phyloP scores from a whole-genome alignment of 1,284 basidiomycete genomes.

The Moesziomyces globuligerus region DNA sequence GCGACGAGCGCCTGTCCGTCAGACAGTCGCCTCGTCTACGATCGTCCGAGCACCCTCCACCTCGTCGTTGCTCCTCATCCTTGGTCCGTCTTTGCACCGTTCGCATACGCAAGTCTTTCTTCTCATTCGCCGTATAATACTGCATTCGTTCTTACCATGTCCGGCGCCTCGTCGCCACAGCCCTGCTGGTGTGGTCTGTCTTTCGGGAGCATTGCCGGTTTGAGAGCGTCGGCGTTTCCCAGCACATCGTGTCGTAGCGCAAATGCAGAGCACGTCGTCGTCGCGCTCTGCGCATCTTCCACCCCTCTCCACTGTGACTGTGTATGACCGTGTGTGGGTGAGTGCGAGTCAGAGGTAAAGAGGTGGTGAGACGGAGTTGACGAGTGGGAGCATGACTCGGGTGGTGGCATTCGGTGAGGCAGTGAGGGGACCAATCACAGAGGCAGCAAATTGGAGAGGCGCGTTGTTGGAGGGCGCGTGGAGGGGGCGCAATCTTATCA shows the following conservation, averaged over 20 bases:
- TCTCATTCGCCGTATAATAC: slow-evolving; percentile 32
- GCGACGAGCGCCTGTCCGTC: neutral
- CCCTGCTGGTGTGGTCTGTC: too few species aligned
- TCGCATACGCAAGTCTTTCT: slow-evolving; percentile 30
- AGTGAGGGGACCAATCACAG: neutral
- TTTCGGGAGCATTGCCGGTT: too few species aligned
- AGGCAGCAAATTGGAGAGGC: neutral
- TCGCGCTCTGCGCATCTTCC: slow-evolving; percentile 8
- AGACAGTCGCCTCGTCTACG: neutral
- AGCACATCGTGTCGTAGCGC: too few species aligned
- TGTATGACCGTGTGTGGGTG: neutral
- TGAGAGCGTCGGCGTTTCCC: too few species aligned
- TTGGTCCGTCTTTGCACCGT: slow-evolving; percentile 34
- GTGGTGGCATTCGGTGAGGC: neutral
- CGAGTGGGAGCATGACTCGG: neutral
- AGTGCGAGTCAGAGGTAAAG: neutral
- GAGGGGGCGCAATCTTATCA: neutral
- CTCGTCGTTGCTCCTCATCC: slow-evolving; percentile 22
- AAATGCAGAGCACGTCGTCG: slow-evolving; percentile 22
- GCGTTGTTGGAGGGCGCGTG: neutral
- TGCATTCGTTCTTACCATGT: slow-evolving; percentile 17
- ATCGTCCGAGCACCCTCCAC: neutral
- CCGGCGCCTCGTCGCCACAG: too few species aligned
- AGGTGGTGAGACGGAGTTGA: neutral
- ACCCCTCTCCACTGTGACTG: neutral